Evolutionary conservation across 2,329 filamentous ascomycete species (phyloP).

Genomic region (Fusarium dimerum): DNA sequence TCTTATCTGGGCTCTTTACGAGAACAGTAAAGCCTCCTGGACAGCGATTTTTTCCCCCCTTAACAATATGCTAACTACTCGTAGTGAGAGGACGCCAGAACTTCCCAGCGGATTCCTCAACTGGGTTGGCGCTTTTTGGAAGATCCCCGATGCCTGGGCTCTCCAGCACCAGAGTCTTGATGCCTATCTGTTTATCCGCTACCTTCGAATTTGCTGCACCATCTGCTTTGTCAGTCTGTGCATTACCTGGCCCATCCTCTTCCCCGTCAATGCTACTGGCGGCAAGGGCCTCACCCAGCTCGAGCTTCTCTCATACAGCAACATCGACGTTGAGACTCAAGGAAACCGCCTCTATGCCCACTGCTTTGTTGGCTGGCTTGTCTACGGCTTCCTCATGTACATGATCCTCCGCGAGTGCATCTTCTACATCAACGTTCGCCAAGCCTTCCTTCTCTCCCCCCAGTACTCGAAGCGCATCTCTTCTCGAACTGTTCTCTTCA

Average conservation of each 20-base stretch:
- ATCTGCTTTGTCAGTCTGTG: constrained; percentile 79
- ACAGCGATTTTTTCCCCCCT: neutral
- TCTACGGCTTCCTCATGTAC: constrained; percentile 85
- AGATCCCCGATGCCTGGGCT: constrained; percentile 71
- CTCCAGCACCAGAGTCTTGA: constrained; percentile 88
- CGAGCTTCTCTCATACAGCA: constrained; percentile 42
- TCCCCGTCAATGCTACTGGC: constrained; percentile 82
- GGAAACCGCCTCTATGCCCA: constrained; percentile 77
- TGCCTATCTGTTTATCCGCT: constrained; percentile 84
- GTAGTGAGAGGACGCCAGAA: constrained; percentile 56
- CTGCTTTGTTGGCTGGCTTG: constrained; percentile 76
- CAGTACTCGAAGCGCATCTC: constrained; percentile 83
- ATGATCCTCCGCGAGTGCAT: constrained; percentile 87
- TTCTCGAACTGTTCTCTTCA: constrained; percentile 89
- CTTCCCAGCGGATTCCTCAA: constrained; percentile 59
- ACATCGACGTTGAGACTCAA: constrained; percentile 51
- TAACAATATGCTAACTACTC: constrained; percentile 12
- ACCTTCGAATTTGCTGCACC: constrained; percentile 73
- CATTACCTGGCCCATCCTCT: constrained; percentile 85
- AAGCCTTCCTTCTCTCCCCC: constrained; percentile 88
- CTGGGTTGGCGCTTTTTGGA: constrained; percentile 65
- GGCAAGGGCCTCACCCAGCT: constrained; percentile 66
- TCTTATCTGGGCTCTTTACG: constrained; percentile 51
- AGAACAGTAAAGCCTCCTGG: constrained; percentile 44
- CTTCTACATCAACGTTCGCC: constrained; percentile 90